Evolutionary conservation across 257 asterid species (phyloP), one percentile per base, ranked within the genome.

Genomic region (Pogostemon cablin): DNA sequence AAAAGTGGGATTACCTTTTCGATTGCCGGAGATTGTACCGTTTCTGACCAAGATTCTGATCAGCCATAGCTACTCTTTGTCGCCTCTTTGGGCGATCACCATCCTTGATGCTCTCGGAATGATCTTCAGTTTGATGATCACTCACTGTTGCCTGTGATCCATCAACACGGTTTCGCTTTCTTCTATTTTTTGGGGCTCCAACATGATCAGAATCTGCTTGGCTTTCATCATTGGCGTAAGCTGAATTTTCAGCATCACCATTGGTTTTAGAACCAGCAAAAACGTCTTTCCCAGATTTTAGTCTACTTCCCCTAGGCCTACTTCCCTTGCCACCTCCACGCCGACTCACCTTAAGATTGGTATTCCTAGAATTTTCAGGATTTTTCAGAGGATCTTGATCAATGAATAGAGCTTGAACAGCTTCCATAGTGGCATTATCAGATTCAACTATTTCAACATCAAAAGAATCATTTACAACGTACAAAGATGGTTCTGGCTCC

Each of bases 11-110:
- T 85, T 78, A 91, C 99, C 71, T 86, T 82, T 77, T 89, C 60
- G 83, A 72, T 50, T 74, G 85, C 49, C 99, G 95, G 77, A 93
- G 95, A 82, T 93, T 91, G 89, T 93, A 93, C 43, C 96, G 89
- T 54, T 81, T 88, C 81, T 84, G 95, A 61, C 74, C 89, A 75
- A 72, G 54, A 72, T 56, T 72, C 74, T 79, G 90, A 12, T 81
- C 90, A 67, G 80, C 71, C 10, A 78, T 82, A 60, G 74, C 85
- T 65, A 77, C 85, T 67, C 79, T 86, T 61, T 86, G 96, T 50
- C 89, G 86, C 84, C 95, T 86, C 85, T 72, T 91, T 64, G 88
- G 86, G 11, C 82, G 93, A 61, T 77, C 86, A 67, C 86, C 86
- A 68, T 77, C 90, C 47, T 81, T 67, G 43, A 83, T 69, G 73